Percentiles rank a stretch among this genome's conserved stretches.
phyloP scores from a whole-genome alignment of 129 eudicot species.

The Arctium lappa region DNA sequence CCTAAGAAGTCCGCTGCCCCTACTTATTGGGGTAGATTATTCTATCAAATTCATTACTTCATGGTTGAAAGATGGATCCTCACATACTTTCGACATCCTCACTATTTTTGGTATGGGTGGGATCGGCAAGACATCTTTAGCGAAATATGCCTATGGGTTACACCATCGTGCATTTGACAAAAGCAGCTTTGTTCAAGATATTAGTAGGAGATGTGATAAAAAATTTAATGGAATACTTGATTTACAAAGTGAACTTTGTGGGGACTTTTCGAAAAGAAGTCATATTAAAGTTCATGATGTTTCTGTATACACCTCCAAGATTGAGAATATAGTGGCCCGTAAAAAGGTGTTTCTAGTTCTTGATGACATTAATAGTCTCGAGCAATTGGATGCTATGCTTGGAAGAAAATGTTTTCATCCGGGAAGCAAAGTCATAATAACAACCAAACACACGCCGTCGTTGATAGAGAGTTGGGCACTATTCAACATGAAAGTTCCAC shows the following conservation, averaged over 20 bases:
- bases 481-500: background rate
- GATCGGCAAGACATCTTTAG: conserved; percentile 26
- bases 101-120: conserved; percentile 26
- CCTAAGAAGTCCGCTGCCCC: background rate
- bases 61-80: conserved; percentile 22
- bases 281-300: background rate
- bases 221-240: background rate
- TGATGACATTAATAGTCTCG: conserved; percentile 22
- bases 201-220: background rate
- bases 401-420: conserved; percentile 19
- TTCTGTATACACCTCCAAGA: background rate
- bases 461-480: background rate
- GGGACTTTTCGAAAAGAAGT: conserved; percentile 2
- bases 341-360: conserved; percentile 23
- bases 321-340: background rate
- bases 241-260: conserved; percentile 13
- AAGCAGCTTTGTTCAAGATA: conserved; percentile 21
- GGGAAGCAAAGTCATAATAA: conserved; percentile 33
- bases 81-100: background rate
- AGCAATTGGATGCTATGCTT: conserved; percentile 27
- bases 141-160: conserved; percentile 1
- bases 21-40: conserved; percentile 18
- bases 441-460: background rate
- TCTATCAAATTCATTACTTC: background rate
- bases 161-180: background rate